A percentile compares a stretch with the other conserved stretches of the same genome.
Evolutionary conservation across 1,139 yeast genomes (phyloP).

Genomic region (Candida albicans): DNA sequence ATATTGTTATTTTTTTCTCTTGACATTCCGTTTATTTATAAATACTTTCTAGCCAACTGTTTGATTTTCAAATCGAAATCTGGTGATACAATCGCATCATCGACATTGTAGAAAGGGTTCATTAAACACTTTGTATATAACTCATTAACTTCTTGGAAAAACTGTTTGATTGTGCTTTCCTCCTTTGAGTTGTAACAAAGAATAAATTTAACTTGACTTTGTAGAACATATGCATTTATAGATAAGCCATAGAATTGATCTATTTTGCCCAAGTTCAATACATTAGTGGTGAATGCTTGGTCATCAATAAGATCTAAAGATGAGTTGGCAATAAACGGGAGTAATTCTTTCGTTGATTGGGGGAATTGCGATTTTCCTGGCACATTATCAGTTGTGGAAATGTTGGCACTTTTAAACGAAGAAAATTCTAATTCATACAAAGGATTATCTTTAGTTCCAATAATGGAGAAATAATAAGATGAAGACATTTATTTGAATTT

Average conservation of each 20-base stretch:
- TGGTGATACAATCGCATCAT: slow-evolving; percentile 71
- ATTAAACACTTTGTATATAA: slow-evolving; percentile 80
- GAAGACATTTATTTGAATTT: slow-evolving; percentile 18
- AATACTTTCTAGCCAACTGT: slow-evolving; percentile 71
- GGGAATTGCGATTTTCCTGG: slow-evolving; percentile 69
- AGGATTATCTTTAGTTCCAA: slow-evolving; percentile 86
- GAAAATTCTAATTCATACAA: slow-evolving; percentile 87
- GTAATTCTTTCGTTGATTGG: slow-evolving; percentile 69
- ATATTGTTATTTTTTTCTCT: neutral
- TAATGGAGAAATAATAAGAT: slow-evolving; percentile 84
- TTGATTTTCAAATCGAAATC: slow-evolving; percentile 77
- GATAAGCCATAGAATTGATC: slow-evolving; percentile 84
- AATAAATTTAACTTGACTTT: slow-evolving; percentile 81
- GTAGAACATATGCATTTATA: slow-evolving; percentile 82
- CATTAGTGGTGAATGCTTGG: slow-evolving; percentile 72
- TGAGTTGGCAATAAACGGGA: slow-evolving; percentile 86
- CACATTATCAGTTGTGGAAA: slow-evolving; percentile 31
- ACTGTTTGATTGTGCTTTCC: slow-evolving; percentile 79
- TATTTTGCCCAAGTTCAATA: slow-evolving; percentile 68
- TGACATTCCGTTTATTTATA: slow-evolving; percentile 32
- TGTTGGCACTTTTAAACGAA: slow-evolving; percentile 47
- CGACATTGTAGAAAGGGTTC: slow-evolving; percentile 82
- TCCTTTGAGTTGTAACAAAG: slow-evolving; percentile 61
- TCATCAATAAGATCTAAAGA: slow-evolving; percentile 89
- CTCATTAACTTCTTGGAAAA: slow-evolving; percentile 83